These are phyloP conservation scores for Spironucleus salmonicida DNA, from an alignment of 208 protist species.

Conservation along the genomic window DNA sequence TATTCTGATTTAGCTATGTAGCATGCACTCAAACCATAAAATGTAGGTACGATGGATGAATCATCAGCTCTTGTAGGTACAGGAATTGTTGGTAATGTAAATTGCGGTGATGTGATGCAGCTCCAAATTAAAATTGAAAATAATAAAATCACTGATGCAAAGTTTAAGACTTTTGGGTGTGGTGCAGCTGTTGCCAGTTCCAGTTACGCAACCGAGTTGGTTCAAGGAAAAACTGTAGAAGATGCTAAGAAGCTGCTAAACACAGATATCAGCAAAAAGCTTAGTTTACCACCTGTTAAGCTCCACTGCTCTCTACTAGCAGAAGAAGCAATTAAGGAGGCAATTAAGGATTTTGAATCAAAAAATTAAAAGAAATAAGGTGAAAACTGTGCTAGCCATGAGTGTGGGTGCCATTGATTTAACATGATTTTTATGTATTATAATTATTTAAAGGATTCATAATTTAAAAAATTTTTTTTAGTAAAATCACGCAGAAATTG, in stretches of 20 bases:
- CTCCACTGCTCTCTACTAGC: slow-evolving; percentile 93
- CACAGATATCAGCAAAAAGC: slow-evolving; percentile 84
- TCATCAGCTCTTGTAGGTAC: slow-evolving; percentile 73
- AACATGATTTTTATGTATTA: too few species aligned
- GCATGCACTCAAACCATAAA: slow-evolving; percentile 12
- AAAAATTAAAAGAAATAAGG: slow-evolving; percentile 54
- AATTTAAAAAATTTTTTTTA: too few species aligned
- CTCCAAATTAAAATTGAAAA: slow-evolving; percentile 81
- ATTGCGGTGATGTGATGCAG: slow-evolving; percentile 95
- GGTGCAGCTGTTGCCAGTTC: slow-evolving; percentile 89
- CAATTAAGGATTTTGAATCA: slow-evolving; percentile 80
- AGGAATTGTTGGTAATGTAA: slow-evolving; percentile 83
- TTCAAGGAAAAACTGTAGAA: slow-evolving; percentile 86
- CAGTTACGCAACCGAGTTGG: slow-evolving; percentile 82
- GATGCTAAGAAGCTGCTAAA: slow-evolving; percentile 85
- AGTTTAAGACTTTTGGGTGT: slow-evolving; percentile 97
- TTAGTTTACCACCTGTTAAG: slow-evolving; percentile 95
- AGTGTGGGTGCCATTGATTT: too few species aligned
- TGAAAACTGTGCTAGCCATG: too few species aligned
- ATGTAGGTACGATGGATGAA: slow-evolving; percentile 32
- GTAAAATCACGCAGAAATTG: too few species aligned
- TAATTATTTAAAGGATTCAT: too few species aligned
- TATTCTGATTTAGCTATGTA: slow-evolving; percentile 33
- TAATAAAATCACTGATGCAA: slow-evolving; percentile 69
- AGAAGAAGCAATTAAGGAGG: slow-evolving; percentile 90